Percentiles rank a stretch among this genome's conserved stretches.
These are phyloP conservation scores for Hypoxylon lenormandii DNA, from an alignment of 495 filamentous ascomycete species.

Conservation along the genomic window DNA sequence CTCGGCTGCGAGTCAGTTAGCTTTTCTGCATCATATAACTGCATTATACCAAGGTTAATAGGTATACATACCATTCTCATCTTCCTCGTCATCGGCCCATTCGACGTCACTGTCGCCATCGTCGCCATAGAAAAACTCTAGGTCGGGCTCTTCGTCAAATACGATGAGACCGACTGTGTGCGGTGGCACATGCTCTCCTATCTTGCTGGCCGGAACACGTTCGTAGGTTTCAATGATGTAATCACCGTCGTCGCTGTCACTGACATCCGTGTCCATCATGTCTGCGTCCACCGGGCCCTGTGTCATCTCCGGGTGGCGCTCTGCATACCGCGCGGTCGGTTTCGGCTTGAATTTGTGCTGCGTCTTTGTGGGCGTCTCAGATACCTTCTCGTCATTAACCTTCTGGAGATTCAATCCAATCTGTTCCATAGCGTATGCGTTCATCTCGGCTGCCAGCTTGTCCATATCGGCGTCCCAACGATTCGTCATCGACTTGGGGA, in stretches of 20 bases:
- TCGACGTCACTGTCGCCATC: conserved; percentile 61
- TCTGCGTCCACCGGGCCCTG: conserved; percentile 37
- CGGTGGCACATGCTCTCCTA: conserved; percentile 55
- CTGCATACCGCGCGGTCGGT: conserved; percentile 59
- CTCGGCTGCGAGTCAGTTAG: conserved; percentile 58
- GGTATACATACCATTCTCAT: conserved; percentile 63
- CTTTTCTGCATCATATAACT: neutral
- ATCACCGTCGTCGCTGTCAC: conserved; percentile 60
- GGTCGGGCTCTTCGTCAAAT: conserved; percentile 65
- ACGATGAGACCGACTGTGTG: conserved; percentile 63
- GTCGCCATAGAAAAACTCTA: conserved; percentile 64
- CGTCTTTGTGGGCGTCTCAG: conserved; percentile 21
- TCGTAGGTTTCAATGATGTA: conserved; percentile 68
- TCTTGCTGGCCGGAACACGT: conserved; percentile 61
- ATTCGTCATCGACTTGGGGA: conserved; percentile 57
- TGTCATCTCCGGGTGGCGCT: conserved; percentile 61
- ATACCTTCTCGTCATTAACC: conserved; percentile 50
- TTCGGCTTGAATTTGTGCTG: conserved; percentile 60
- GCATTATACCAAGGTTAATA: neutral
- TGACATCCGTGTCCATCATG: conserved; percentile 49
- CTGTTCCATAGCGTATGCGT: conserved; percentile 62
- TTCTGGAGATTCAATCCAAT: conserved; percentile 60
- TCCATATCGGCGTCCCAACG: conserved; percentile 59
- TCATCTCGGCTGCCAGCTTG: conserved; percentile 62
- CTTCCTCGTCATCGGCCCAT: conserved; percentile 65